Percentiles rank a stretch among this genome's conserved stretches.
These are phyloP conservation scores for Mycena galericulata DNA, from an alignment of 768 basidiomycete species.

Conservation along the genomic window DNA sequence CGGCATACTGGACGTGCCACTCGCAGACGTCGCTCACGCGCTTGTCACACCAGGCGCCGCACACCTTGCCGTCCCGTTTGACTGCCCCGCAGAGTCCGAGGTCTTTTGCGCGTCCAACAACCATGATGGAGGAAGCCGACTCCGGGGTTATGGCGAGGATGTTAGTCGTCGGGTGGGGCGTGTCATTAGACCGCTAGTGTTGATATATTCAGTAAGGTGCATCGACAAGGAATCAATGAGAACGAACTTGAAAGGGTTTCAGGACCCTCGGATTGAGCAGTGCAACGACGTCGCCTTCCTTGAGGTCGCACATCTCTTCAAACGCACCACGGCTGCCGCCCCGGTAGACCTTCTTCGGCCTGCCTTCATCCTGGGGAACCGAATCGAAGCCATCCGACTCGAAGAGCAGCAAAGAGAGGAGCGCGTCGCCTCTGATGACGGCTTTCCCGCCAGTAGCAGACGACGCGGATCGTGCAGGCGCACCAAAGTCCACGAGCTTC, in stretches of 20 bases:
- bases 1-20: slow-evolving; percentile 87
- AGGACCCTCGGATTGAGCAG: slow-evolving; percentile 89
- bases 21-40: slow-evolving; percentile 90
- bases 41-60: slow-evolving; percentile 93
- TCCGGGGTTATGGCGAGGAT: slow-evolving; percentile 91
- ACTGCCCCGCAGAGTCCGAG: slow-evolving; percentile 86
- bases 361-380: slow-evolving; percentile 62
- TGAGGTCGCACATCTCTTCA: slow-evolving; percentile 86
- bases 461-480: slow-evolving; percentile 63
- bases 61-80: slow-evolving; percentile 84
- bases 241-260: slow-evolving; percentile 84
- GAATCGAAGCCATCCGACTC: slow-evolving; percentile 83
- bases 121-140: slow-evolving; percentile 80
- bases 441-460: slow-evolving; percentile 68
- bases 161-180: slow-evolving; percentile 83
- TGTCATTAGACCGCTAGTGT: slow-evolving; percentile 60
- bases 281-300: slow-evolving; percentile 91
- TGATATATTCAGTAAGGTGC: background rate
- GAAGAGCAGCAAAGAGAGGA: slow-evolving; percentile 86
- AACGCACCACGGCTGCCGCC: slow-evolving; percentile 96
- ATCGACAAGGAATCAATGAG: background rate
- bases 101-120: slow-evolving; percentile 89
- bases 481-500: slow-evolving; percentile 86
- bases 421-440: slow-evolving; percentile 83
- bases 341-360: slow-evolving; percentile 74